Base-by-base conservation (phyloP, 345 rosid genomes). In the Camelina neglecta region DNA sequence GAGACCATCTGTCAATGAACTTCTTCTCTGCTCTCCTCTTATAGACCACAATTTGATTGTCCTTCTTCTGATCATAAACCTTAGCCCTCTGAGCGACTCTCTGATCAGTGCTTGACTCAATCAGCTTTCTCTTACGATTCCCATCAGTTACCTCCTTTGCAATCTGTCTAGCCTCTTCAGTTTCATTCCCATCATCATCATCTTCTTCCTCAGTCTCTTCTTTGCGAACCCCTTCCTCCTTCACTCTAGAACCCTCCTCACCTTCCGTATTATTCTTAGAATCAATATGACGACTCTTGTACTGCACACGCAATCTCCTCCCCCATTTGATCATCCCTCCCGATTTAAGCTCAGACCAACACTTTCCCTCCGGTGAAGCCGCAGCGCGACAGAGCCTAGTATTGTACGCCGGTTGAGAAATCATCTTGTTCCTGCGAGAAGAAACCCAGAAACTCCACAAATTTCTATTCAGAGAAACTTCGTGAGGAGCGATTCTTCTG, bases 301-400 rank as follows among this genome's bases (percentile, higher is more conserved):
- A 89, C 77, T 79, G 76, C 42, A 90, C 93, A 21, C 78, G 89
- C 76, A 89, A 67, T 63, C 89, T 86, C 76, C 75, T 80, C 12
- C 98, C 99, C 99, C 99, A 93, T 11, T 75, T 78, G 50, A 88
- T 75, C 85, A 88, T 79, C 72, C 80, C 88, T 5, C 79, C 58
- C 15, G 84, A 79, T 38, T 62, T 80, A 11, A 96, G 79, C 81
- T 81, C 82, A 23, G 89, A 84, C 81, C 77, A 85, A 65, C 88
- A 86, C 49, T 64, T 41, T 8, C 85, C 90, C 60, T 78, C 85
- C 69, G 79, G 81, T 11, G 83, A 6, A 29, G 63, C 75, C 33
- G 63, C 18, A 18, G 18, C 51, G 20, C 51, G 49, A 50, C 67
- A 29, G 42, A 47, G 75, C 72, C 79, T 48, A 8, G 76, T 11